These are phyloP conservation scores for Amanita rubescens DNA, from an alignment of 768 basidiomycete species.

Conservation along the genomic window DNA sequence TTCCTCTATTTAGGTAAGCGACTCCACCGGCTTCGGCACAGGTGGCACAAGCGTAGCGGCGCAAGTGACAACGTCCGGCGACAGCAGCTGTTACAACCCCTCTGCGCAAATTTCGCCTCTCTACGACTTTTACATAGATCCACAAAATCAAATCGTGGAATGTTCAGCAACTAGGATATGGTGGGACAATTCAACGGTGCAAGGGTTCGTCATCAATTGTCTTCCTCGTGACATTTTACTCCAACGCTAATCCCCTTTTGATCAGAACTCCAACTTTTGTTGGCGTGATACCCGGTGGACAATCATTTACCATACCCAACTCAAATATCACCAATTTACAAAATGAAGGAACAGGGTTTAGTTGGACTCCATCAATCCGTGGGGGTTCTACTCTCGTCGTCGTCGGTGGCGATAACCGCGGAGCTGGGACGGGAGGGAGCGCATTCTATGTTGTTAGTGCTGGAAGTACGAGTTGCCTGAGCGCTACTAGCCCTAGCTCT, in stretches of 20 bases:
- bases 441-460: slow-evolving; percentile 45
- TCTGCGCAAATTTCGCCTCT: slow-evolving; percentile 37
- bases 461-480: slow-evolving; percentile 48
- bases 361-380: slow-evolving; percentile 58
- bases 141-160: slow-evolving; percentile 57
- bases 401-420: slow-evolving; percentile 59
- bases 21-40: slow-evolving; percentile 44
- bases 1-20: slow-evolving; percentile 27
- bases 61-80: slow-evolving; percentile 41
- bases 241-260: neutral
- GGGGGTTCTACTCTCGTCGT: slow-evolving; percentile 61
- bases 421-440: slow-evolving; percentile 66
- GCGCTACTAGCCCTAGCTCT: slow-evolving; percentile 58
- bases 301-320: slow-evolving; percentile 61
- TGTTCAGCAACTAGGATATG: slow-evolving; percentile 57
- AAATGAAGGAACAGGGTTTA: slow-evolving; percentile 53
- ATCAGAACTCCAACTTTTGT: slow-evolving; percentile 51
- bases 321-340: slow-evolving; percentile 35
- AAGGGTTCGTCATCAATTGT: slow-evolving; percentile 36
- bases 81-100: slow-evolving; percentile 55
- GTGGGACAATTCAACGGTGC: slow-evolving; percentile 47
- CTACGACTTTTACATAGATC: slow-evolving; percentile 56
- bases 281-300: slow-evolving; percentile 74
- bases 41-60: slow-evolving; percentile 71
- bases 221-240: neutral